Evolutionary conservation across 2,329 filamentous ascomycete species (phyloP).

Genomic region (Immersiporthe knoxdaviesiana): DNA sequence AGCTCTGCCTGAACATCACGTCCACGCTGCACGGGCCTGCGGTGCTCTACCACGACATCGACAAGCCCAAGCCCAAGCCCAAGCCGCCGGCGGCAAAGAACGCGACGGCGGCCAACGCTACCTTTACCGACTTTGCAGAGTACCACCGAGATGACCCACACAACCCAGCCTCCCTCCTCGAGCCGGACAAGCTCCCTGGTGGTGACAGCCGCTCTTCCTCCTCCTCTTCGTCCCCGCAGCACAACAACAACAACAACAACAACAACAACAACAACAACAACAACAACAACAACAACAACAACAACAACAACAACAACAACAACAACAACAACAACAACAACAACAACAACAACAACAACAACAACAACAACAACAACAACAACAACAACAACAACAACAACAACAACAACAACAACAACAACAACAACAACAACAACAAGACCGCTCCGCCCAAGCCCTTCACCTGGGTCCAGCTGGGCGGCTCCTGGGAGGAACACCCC

Average conservation of each 20-base stretch:
- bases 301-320: too few relatives aligned
- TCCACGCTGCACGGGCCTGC: conserved; percentile 37
- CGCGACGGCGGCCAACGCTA: conserved; percentile 19
- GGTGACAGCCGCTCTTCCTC: conserved; percentile 22
- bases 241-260: too few relatives aligned
- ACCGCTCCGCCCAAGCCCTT: conserved; percentile 20
- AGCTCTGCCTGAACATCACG: conserved; percentile 41
- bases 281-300: too few relatives aligned
- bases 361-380: too few relatives aligned
- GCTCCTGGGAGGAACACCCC: conserved; percentile 47
- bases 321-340: too few relatives aligned
- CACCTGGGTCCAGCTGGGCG: conserved; percentile 44
- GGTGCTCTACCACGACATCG: conserved; percentile 36
- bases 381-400: too few relatives aligned
- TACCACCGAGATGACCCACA: conserved; percentile 24
- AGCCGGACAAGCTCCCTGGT: conserved; percentile 34
- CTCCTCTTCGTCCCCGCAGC: conserved; percentile 36
- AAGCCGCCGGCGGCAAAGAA: conserved; percentile 23
- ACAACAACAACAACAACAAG: too few relatives aligned
- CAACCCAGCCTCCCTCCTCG: conserved; percentile 7
- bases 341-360: too few relatives aligned
- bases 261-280: too few relatives aligned
- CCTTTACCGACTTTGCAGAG: conserved; percentile 21
- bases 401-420: too few relatives aligned
- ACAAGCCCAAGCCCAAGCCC: conserved; percentile 27